Percentiles rank a stretch among this genome's conserved stretches.
Evolutionary conservation across 805 yeast species (phyloP).

Genomic region (Pichia nanzhaoensis): DNA sequence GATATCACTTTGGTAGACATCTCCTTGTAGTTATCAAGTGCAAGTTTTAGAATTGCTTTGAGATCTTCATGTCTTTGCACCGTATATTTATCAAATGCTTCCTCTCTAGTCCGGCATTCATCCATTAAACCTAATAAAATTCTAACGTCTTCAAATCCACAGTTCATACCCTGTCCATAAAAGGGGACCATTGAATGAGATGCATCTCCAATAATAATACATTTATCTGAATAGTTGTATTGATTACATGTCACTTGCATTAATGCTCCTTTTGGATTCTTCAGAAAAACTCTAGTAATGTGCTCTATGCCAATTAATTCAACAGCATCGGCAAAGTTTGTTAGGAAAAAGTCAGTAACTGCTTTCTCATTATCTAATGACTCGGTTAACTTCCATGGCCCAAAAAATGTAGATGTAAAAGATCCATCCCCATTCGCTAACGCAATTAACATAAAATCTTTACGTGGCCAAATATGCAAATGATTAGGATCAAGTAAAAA

Average conservation of each 20-base stretch:
- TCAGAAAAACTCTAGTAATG: slow-evolving; percentile 38
- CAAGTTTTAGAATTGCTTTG: slow-evolving; percentile 68
- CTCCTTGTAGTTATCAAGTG: slow-evolving; percentile 75
- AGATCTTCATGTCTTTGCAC: slow-evolving; percentile 55
- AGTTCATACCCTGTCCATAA: slow-evolving; percentile 95
- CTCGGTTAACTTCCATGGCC: slow-evolving; percentile 66
- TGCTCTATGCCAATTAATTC: slow-evolving; percentile 55
- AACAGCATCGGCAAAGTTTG: slow-evolving; percentile 70
- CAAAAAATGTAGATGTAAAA: slow-evolving; percentile 85
- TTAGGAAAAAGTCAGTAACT: slow-evolving; percentile 43
- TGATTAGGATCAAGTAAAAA: slow-evolving; percentile 65
- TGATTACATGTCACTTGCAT: slow-evolving; percentile 66
- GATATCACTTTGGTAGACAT: slow-evolving; percentile 79
- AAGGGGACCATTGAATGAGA: slow-evolving; percentile 98
- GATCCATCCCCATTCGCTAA: slow-evolving; percentile 80
- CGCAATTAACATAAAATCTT: slow-evolving; percentile 82
- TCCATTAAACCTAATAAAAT: slow-evolving; percentile 50
- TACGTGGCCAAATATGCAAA: slow-evolving; percentile 90
- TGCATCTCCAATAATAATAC: slow-evolving; percentile 80
- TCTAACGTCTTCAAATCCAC: slow-evolving; percentile 88
- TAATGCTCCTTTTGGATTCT: slow-evolving; percentile 71
- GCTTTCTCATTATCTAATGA: slow-evolving; percentile 38
- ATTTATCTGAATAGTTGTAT: slow-evolving; percentile 57
- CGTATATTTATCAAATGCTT: slow-evolving; percentile 53
- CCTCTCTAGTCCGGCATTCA: slow-evolving; percentile 31